Evolutionary conservation across 2,329 filamentous ascomycete species (phyloP).

Genomic region (Phaeophleospora eucalypticola): DNA sequence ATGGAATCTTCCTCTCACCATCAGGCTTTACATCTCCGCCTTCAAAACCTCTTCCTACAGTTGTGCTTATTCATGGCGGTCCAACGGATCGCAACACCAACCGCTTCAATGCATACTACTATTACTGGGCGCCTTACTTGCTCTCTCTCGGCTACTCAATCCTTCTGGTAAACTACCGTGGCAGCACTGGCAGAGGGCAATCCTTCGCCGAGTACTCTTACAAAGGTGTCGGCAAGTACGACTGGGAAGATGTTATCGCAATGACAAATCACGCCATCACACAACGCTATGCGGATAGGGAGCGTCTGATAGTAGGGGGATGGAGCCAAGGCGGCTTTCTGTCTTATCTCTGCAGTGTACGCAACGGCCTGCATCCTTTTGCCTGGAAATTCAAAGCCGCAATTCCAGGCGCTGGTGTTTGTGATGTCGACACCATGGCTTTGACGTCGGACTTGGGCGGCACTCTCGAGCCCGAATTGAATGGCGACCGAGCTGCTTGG

Average conservation of each 20-base stretch:
- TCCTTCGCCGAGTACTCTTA: conserved; percentile 31
- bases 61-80: conserved; percentile 38
- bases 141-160: conserved; percentile 37
- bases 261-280: conserved; percentile 35
- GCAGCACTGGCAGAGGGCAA: conserved; percentile 33
- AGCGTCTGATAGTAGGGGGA: conserved; percentile 37
- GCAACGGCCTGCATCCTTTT: conserved; percentile 31
- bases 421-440: conserved; percentile 35
- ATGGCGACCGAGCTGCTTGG: conserved; percentile 28
- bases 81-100: conserved; percentile 31
- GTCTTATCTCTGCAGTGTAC: conserved; percentile 35
- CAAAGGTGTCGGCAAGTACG: conserved; percentile 33
- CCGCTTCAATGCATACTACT: conserved; percentile 29
- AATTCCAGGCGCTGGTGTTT: conserved; percentile 37
- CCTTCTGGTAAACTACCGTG: conserved; percentile 40
- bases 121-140: conserved; percentile 32
- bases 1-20: conserved; percentile 30
- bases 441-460: conserved; percentile 33
- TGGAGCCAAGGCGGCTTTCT: conserved; percentile 39
- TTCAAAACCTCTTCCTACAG: conserved; percentile 28
- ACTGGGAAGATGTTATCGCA: conserved; percentile 38
- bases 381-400: conserved; percentile 38
- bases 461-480: conserved; percentile 25
- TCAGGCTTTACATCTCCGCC: background rate
- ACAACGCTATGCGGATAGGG: conserved; percentile 30